Evolutionary conservation across 2,329 filamentous ascomycete species (phyloP).

Genomic region (Fusarium sp.): DNA sequence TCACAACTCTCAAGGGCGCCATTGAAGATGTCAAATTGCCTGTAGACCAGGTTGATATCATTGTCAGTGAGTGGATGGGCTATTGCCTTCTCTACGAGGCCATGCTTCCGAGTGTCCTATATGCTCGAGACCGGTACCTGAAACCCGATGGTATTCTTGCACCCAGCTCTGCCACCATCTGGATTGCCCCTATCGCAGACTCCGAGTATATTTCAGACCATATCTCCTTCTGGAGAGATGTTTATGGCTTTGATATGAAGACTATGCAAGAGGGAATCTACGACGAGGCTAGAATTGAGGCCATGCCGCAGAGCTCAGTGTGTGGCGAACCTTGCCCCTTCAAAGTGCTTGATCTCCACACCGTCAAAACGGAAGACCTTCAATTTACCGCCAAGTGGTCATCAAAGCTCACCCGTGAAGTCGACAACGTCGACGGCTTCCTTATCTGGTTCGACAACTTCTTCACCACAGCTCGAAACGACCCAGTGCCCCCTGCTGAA

Average conservation of each 20-base stretch:
- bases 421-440: constrained; percentile 85
- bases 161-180: constrained; percentile 86
- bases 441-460: constrained; percentile 95
- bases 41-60: constrained; percentile 87
- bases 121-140: constrained; percentile 88
- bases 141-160: constrained; percentile 84
- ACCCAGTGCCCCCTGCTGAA: constrained; percentile 63
- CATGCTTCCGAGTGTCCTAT: constrained; percentile 94
- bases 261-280: constrained; percentile 87
- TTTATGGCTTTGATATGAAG: constrained; percentile 96
- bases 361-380: constrained; percentile 77
- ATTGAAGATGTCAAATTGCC: constrained; percentile 88
- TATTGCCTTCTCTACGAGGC: constrained; percentile 94
- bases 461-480: constrained; percentile 76
- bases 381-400: constrained; percentile 79
- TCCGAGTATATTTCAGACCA: constrained; percentile 82
- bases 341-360: constrained; percentile 81
- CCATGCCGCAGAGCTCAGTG: constrained; percentile 72
- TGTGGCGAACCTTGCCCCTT: constrained; percentile 75
- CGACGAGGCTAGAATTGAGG: constrained; percentile 83
- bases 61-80: constrained; percentile 98
- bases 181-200: constrained; percentile 84
- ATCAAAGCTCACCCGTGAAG: constrained; percentile 70
- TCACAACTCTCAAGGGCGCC: constrained; percentile 85
- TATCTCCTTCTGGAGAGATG: constrained; percentile 87